Percentiles rank a stretch among this genome's conserved stretches.
These are phyloP conservation scores for Sphaerulina musiva DNA, from an alignment of 2,329 filamentous ascomycete species.

Conservation along the genomic window DNA sequence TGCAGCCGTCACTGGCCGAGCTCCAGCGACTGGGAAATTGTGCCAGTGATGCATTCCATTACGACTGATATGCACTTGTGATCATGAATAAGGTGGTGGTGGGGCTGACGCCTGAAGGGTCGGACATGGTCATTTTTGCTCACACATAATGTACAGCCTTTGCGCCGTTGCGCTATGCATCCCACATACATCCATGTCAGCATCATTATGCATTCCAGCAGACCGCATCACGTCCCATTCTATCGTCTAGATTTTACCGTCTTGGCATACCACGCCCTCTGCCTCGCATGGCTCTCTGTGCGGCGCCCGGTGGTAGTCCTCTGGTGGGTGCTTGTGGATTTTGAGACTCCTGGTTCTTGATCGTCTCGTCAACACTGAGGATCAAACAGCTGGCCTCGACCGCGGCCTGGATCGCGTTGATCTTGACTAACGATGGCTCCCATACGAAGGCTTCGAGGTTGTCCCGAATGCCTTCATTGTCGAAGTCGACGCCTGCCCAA, in stretches of 20 bases:
- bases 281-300: conserved; percentile 80
- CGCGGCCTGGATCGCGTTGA: conserved; percentile 93
- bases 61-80: too few species aligned
- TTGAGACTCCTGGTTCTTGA: conserved; percentile 89
- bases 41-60: too few species aligned
- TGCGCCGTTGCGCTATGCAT: conserved; percentile 6
- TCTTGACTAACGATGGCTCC: conserved; percentile 93
- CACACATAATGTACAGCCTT: conserved; percentile 8
- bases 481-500: conserved; percentile 96
- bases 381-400: conserved; percentile 95
- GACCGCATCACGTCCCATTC: not conserved
- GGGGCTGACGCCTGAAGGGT: not conserved
- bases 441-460: conserved; percentile 96
- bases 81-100: not conserved
- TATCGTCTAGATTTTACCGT: conserved; percentile 2
- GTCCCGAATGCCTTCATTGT: conserved; percentile 82
- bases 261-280: conserved; percentile 80
- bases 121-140: not conserved
- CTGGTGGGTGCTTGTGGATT: conserved; percentile 73
- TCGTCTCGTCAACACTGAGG: conserved; percentile 93
- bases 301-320: conserved; percentile 58
- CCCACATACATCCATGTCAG: conserved; percentile 2
- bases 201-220: not conserved
- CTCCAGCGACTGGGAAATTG: too few species aligned
- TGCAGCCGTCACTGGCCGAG: too few species aligned